These are phyloP conservation scores for Neurospora crassa DNA, from an alignment of 2,329 filamentous ascomycete species.

Conservation along the genomic window DNA sequence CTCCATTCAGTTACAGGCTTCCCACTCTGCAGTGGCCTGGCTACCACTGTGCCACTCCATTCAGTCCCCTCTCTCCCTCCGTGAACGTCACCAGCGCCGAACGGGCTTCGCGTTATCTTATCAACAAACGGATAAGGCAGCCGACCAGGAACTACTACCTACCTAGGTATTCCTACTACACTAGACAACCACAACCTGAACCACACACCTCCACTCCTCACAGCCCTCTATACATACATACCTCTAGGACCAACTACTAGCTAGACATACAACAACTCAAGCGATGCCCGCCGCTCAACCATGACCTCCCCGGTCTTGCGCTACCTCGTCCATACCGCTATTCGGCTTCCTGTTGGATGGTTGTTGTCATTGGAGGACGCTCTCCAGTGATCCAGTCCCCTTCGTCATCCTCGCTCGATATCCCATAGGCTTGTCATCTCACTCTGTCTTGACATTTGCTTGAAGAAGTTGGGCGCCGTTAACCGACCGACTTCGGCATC, in stretches of 20 bases:
- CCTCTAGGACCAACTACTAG: neutral
- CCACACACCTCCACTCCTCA: neutral
- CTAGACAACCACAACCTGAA: neutral
- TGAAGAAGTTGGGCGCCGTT: neutral
- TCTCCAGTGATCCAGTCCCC: neutral
- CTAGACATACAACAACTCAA: neutral
- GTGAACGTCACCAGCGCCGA: neutral
- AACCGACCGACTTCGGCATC: neutral
- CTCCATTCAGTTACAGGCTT: neutral
- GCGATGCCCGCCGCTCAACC: neutral
- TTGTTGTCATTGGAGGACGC: neutral
- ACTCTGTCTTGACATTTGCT: neutral
- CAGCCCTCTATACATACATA: neutral
- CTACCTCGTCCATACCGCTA: neutral
- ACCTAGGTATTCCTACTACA: neutral
- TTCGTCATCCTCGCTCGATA: neutral
- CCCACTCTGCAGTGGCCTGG: neutral
- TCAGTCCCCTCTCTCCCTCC: neutral
- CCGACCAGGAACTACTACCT: neutral
- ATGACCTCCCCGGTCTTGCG: neutral
- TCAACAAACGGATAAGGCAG: neutral
- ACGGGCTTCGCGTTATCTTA: neutral
- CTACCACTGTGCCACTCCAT: too few species aligned
- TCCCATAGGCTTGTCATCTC: neutral
- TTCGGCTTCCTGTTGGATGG: neutral